Evolutionary conservation across 2,329 filamentous ascomycete genomes (phyloP).

Genomic region (Clonostachys byssicola): DNA sequence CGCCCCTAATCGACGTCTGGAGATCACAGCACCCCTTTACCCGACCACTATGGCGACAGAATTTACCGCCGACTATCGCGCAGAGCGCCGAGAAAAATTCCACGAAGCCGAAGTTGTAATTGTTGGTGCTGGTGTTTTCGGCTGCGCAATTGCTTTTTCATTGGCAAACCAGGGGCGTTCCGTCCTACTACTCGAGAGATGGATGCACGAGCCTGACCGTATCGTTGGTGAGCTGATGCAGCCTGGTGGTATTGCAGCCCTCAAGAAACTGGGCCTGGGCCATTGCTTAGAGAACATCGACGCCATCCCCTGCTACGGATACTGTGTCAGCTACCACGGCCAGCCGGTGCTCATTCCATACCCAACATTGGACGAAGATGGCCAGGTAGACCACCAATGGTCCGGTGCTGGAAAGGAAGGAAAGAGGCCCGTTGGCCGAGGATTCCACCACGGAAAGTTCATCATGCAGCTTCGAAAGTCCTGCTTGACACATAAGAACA

Average conservation of each 20-base stretch:
- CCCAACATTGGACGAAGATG: slow-evolving; percentile 54
- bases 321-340: slow-evolving; percentile 81
- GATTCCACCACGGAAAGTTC: slow-evolving; percentile 94
- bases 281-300: slow-evolving; percentile 89
- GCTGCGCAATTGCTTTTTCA: slow-evolving; percentile 79
- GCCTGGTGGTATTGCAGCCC: slow-evolving; percentile 79
- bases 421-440: slow-evolving; percentile 60
- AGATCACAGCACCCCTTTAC: too few species aligned
- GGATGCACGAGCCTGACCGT: slow-evolving; percentile 86
- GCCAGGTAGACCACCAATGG: slow-evolving; percentile 31
- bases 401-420: slow-evolving; percentile 23
- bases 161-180: slow-evolving; percentile 86
- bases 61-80: slow-evolving; percentile 13
- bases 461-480: slow-evolving; percentile 76
- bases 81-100: slow-evolving; percentile 44
- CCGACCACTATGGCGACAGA: too few species aligned
- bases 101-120: slow-evolving; percentile 81
- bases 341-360: slow-evolving; percentile 75
- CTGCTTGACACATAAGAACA: slow-evolving; percentile 72
- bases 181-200: slow-evolving; percentile 84
- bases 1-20: too few species aligned
- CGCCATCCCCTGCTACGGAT: slow-evolving; percentile 76
- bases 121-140: slow-evolving; percentile 86
- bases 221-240: slow-evolving; percentile 96
- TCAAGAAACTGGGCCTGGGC: slow-evolving; percentile 74